Percentiles rank a stretch among this genome's conserved stretches.
Conservation (phyloP, 2,329 filamentous ascomycete species). For the Thermoascus crustaceus region DNA sequence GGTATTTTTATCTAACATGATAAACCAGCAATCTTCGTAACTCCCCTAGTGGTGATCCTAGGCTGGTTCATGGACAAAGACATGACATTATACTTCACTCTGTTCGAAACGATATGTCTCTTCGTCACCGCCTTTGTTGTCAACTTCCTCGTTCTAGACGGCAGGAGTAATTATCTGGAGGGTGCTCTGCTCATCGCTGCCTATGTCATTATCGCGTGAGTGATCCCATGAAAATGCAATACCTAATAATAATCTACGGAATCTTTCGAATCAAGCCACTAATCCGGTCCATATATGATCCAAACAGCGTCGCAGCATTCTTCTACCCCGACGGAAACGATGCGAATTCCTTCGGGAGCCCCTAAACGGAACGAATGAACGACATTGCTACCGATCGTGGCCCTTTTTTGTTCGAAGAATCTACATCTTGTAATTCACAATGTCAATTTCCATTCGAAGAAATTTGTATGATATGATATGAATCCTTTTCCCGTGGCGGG, state of each 20-base stretch:
- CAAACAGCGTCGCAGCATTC: neutral
- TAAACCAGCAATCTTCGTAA: conserved; percentile 59
- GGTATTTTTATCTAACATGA: conserved; percentile 6
- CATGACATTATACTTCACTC: conserved; percentile 58
- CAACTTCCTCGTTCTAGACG: conserved; percentile 78
- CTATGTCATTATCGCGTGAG: conserved; percentile 67
- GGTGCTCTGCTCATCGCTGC: conserved; percentile 67
- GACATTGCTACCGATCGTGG: too few relatives aligned
- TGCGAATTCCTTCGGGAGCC: neutral
- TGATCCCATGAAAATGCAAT: too few relatives aligned
- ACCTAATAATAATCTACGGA: neutral
- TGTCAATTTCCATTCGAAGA: too few relatives aligned
- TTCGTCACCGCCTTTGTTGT: conserved; percentile 78
- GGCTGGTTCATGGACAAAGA: conserved; percentile 69
- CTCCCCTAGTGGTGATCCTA: conserved; percentile 66
- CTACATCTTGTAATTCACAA: too few relatives aligned
- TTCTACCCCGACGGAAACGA: neutral
- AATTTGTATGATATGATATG: too few relatives aligned
- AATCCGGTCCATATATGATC: neutral
- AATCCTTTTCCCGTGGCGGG: too few relatives aligned
- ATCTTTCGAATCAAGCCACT: neutral
- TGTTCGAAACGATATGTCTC: conserved; percentile 59
- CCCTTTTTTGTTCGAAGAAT: too few relatives aligned
- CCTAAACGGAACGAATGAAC: too few relatives aligned
- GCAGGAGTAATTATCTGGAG: conserved; percentile 75